These are phyloP conservation scores for Anethum foeniculum DNA, from an alignment of 140 eudicot genomes.

Conservation along the genomic window DNA sequence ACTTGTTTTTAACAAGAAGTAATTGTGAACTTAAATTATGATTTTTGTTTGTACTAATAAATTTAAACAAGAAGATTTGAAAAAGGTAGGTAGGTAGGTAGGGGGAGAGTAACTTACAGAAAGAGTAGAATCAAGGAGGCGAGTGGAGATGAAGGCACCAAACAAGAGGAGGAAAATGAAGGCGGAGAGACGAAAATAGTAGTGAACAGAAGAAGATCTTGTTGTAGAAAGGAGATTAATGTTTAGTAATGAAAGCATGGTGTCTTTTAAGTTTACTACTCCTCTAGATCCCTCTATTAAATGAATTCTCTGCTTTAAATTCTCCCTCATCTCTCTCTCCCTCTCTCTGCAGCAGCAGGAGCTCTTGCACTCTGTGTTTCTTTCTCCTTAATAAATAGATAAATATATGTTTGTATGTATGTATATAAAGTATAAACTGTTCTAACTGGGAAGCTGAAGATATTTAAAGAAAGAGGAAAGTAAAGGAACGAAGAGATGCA, in stretches of 20 bases:
- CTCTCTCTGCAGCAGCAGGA: background rate
- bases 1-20: too few species aligned
- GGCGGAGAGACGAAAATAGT: conserved; percentile 36
- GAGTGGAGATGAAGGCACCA: conserved; percentile 35
- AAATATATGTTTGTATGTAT: background rate
- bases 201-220: conserved; percentile 23
- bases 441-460: background rate
- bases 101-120: conserved; percentile 27
- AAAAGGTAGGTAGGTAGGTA: conserved; percentile 3
- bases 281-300: conserved; percentile 10
- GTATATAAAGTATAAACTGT: too few species aligned
- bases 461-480: background rate
- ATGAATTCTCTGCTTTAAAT: background rate
- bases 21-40: too few species aligned
- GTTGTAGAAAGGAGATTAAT: background rate
- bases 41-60: too few species aligned
- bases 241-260: conserved; percentile 7
- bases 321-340: conserved; percentile 6
- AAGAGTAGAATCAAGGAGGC: conserved; percentile 37
- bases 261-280: background rate
- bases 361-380: background rate
- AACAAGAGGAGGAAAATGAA: conserved; percentile 36
- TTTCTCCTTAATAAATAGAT: background rate
- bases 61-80: background rate
- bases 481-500: background rate